These are phyloP conservation scores for Raphanus sativus DNA, from an alignment of 345 rosid species.

Conservation along the genomic window DNA sequence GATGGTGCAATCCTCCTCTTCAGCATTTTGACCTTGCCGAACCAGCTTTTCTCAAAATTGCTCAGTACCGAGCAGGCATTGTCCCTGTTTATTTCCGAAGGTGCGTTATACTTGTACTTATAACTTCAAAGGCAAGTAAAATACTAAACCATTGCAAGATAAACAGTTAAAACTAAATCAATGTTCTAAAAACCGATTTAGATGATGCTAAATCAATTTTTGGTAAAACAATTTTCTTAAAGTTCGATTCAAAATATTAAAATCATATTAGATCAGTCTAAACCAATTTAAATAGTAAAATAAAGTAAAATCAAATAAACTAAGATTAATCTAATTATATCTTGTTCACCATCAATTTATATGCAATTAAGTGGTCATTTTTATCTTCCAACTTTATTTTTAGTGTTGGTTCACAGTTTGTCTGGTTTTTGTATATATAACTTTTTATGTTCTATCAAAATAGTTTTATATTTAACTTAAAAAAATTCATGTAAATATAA, in stretches of 20 bases:
- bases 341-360: neutral
- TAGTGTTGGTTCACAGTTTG: neutral
- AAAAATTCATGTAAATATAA: neutral
- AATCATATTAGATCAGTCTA: neutral
- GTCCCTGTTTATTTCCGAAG: conserved; percentile 89
- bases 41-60: conserved; percentile 90
- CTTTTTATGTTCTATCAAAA: neutral
- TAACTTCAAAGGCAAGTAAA: neutral
- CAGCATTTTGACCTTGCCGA: conserved; percentile 95
- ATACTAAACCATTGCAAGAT: neutral
- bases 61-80: conserved; percentile 91
- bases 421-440: neutral
- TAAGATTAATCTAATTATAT: neutral
- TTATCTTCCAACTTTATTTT: neutral
- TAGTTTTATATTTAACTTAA: neutral
- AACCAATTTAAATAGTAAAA: neutral
- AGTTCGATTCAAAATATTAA: neutral
- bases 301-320: neutral
- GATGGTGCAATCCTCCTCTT: conserved; percentile 99
- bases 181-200: neutral
- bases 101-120: conserved; percentile 35
- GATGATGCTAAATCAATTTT: neutral
- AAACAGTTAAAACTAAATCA: neutral
- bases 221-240: neutral
- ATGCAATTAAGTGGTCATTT: neutral